Evolutionary conservation across 148 eudicot genomes (phyloP).

Genomic region (Linanthus parryae): DNA sequence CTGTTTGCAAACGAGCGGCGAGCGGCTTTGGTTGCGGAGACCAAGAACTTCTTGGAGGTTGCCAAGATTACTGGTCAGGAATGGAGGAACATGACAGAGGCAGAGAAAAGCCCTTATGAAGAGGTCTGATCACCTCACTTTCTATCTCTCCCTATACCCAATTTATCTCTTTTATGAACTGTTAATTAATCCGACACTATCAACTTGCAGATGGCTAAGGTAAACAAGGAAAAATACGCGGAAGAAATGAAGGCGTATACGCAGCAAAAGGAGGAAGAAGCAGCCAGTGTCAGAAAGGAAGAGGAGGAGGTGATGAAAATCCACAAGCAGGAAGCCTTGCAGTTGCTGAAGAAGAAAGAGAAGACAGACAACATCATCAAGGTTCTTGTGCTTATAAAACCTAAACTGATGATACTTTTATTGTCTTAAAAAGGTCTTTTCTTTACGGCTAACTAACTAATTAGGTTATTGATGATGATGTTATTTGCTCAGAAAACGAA

Average conservation of each 20-base stretch:
- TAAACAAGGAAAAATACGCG: conserved; percentile 54
- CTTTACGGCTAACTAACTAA: too few relatives aligned
- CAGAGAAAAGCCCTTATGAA: conserved; percentile 62
- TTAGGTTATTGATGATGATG: too few relatives aligned
- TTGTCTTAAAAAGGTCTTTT: too few relatives aligned
- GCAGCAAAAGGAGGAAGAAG: conserved; percentile 82
- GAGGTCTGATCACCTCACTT: conserved; percentile 29
- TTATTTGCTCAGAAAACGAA: conserved; percentile 64
- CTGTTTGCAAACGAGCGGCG: conserved; percentile 59
- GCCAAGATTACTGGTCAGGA: conserved; percentile 83
- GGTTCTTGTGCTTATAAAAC: conserved; percentile 23
- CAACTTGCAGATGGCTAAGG: conserved; percentile 42
- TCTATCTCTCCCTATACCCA: background rate
- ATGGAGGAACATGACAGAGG: conserved; percentile 86
- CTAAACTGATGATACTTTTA: background rate
- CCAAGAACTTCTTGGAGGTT: conserved; percentile 66
- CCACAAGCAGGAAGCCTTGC: conserved; percentile 83
- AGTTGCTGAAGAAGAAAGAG: conserved; percentile 87
- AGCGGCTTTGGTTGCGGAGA: conserved; percentile 48
- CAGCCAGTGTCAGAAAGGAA: conserved; percentile 47
- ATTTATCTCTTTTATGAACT: background rate
- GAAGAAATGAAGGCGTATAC: conserved; percentile 81
- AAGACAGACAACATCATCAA: conserved; percentile 76
- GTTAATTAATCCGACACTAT: too few relatives aligned
- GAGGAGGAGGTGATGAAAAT: conserved; percentile 78